Base-by-base conservation (phyloP, 2,329 filamentous ascomycete species). In the Fusarium nelsonii region DNA sequence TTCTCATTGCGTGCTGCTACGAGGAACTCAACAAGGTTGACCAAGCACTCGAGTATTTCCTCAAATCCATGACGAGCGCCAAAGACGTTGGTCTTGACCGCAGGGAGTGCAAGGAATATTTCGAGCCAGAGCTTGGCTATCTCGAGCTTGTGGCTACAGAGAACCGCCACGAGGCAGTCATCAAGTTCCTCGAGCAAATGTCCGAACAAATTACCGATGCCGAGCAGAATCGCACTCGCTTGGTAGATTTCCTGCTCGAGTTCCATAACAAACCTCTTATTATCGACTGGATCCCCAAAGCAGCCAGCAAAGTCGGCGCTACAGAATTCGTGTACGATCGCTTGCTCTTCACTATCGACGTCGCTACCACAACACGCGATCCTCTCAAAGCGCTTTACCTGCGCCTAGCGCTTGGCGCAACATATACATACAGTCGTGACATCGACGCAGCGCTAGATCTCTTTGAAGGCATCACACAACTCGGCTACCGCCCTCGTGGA, bases 221-320 rank as follows among this genome's bases (percentile, higher is more conserved):
- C 4, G 69, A 69, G 6, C 70, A 71, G 20, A 75, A 72, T 1
- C 55, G 73, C 6, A 77, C 67, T 12, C 75, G 77, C 7, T 66
- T 82, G 8, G 75, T 78, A 0, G 75, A 79, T 37, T 77, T 82
- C 34, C 55, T 82, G 8, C 65, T 82, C 0, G 74, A 76, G 16
- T 77, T 80, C 23, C 74, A 75, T 50, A 79, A 75, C 55, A 78
- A 74, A 23, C 73, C 65, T 10, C 66, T 77, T 6, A 75, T 80
- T 2, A 70, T 79, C 30, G 80, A 82, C 53, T 81, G 79, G 79
- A 77, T 82, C 8, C 81, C 81, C 14, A 78, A 78, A n/a, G 80
- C 81, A 1, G 80, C 78, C 0, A 76, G 78, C 49, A 80, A 79
- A 37, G 74, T 74, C 0, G 72, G 73, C 4, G 73, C 77, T 58